These are phyloP conservation scores for Vaucheria bursata DNA, from an alignment of 352 stramenopile genomes.

Conservation along the genomic window DNA sequence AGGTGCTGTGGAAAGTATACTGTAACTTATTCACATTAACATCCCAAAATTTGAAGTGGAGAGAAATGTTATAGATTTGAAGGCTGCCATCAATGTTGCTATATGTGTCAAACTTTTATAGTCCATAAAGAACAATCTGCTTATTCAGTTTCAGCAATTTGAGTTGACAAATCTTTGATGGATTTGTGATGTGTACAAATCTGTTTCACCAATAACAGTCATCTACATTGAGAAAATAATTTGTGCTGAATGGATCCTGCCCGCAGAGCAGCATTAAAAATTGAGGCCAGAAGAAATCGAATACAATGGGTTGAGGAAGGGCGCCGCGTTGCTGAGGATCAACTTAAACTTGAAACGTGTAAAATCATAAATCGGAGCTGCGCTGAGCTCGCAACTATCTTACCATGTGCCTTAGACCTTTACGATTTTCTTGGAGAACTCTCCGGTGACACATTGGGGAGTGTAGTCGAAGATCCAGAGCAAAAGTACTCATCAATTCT, in stretches of 20 bases:
- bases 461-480: neutral
- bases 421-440: conserved; percentile 38
- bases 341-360: neutral
- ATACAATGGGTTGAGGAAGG: conserved; percentile 40
- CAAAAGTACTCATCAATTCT: conserved; percentile 24
- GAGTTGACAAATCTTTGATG: no score
- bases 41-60: no score
- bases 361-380: neutral
- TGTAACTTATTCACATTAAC: no score
- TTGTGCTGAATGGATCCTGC: conserved; percentile 31
- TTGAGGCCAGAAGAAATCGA: conserved; percentile 34
- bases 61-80: no score
- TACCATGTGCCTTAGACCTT: neutral
- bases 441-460: neutral
- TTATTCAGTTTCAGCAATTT: no score
- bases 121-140: no score
- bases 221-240: no score
- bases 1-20: no score
- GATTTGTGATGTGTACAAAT: no score
- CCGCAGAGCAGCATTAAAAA: conserved; percentile 27
- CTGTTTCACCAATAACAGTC: no score
- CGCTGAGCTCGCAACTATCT: neutral
- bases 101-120: no score
- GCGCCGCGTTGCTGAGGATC: neutral
- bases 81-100: no score